Conservation (phyloP, 164 flowering plant genomes). For the Kingdonia uniflora region DNA sequence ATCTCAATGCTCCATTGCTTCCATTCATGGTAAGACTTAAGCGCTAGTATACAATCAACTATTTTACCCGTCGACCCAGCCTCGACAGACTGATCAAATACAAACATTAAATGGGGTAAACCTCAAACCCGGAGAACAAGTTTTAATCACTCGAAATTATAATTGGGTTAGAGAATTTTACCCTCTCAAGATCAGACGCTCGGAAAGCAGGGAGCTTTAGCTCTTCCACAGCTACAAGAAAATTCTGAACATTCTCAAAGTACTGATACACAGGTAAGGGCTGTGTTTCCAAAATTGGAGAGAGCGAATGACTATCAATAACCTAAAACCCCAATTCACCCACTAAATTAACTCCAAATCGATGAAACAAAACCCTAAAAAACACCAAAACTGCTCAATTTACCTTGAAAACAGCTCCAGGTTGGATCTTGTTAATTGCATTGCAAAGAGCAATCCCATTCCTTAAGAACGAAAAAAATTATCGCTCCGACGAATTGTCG, state of each 20-base stretch:
- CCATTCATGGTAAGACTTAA: slow-evolving; percentile 69
- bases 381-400: no score
- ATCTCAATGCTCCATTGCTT: slow-evolving; percentile 35
- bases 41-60: slow-evolving; percentile 75
- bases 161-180: slow-evolving; percentile 12
- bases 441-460: slow-evolving; percentile 79
- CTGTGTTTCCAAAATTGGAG: slow-evolving; percentile 38
- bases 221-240: slow-evolving; percentile 63
- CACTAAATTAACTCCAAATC: no score
- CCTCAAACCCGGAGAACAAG: background rate
- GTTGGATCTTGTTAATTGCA: slow-evolving; percentile 74
- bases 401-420: slow-evolving; percentile 86
- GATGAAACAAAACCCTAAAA: no score
- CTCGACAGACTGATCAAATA: slow-evolving; percentile 31
- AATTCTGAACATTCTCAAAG: slow-evolving; percentile 85
- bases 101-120: slow-evolving; percentile 19
- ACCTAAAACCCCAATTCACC: no score
- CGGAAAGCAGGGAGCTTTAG: slow-evolving; percentile 77
- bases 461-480: slow-evolving; percentile 77
- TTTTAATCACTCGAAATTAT: background rate
- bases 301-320: slow-evolving; percentile 24
- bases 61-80: slow-evolving; percentile 62
- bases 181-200: slow-evolving; percentile 92
- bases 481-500: slow-evolving; percentile 55
- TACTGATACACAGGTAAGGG: slow-evolving; percentile 87